phyloP scores from a whole-genome alignment of 352 stramenopile species.

The Phytopythium cucurbitacearum region DNA sequence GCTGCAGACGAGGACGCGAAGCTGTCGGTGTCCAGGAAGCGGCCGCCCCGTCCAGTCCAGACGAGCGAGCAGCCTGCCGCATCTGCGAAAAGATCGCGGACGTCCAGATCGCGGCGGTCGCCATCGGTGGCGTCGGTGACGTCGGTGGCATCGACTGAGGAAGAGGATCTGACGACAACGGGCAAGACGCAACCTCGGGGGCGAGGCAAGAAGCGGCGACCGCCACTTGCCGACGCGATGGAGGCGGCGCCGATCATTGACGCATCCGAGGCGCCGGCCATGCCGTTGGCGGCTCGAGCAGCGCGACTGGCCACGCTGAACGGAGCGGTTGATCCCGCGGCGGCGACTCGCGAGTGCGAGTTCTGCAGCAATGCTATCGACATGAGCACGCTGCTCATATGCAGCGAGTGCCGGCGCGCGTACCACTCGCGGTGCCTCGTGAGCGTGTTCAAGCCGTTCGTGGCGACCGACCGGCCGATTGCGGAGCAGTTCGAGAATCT shows the following conservation, averaged over 20 bases:
- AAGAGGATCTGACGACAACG: too few species aligned
- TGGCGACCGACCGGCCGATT: constrained; percentile 17
- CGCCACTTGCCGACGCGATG: constrained; percentile 16
- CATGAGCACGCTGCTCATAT: constrained; percentile 30
- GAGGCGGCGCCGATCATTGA: constrained; percentile 6
- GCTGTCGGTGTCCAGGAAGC: too few species aligned
- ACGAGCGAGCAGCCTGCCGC: too few species aligned
- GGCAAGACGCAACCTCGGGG: too few species aligned
- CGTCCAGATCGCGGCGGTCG: too few species aligned
- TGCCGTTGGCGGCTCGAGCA: neutral
- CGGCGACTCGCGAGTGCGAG: constrained; percentile 21
- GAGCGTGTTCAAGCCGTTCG: constrained; percentile 24
- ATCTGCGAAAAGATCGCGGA: too few species aligned
- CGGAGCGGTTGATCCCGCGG: constrained; percentile 1
- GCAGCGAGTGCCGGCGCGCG: constrained; percentile 24
- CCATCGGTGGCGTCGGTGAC: too few species aligned
- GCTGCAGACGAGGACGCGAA: too few species aligned
- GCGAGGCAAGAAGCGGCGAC: too few species aligned
- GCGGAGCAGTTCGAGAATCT: constrained; percentile 25
- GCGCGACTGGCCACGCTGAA: neutral
- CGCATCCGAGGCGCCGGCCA: constrained; percentile 3
- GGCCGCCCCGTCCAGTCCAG: too few species aligned
- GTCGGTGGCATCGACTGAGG: too few species aligned
- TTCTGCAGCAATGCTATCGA: constrained; percentile 31
- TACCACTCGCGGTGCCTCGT: constrained; percentile 43